Evolutionary conservation across 2,329 filamentous ascomycete species (phyloP).

Genomic region (Arthrinium puccinioides): DNA sequence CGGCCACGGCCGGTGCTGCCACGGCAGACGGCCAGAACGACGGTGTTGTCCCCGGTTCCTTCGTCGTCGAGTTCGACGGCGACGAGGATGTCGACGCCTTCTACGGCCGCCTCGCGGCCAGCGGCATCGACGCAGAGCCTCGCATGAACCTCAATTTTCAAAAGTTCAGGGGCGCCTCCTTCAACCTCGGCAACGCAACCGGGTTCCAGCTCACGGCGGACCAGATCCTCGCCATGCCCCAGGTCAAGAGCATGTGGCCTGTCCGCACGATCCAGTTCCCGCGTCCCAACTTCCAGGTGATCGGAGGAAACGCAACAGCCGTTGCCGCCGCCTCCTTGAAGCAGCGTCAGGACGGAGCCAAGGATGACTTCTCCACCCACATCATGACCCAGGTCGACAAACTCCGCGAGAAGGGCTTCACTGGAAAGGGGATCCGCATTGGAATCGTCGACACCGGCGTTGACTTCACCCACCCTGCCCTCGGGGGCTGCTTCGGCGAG

Average conservation of each 20-base stretch:
- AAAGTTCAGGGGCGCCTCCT: constrained; percentile 15
- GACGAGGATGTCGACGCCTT: constrained; percentile 10
- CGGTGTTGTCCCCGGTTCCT: constrained; percentile 5
- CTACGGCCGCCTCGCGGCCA: constrained; percentile 9
- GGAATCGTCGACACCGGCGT: constrained; percentile 47
- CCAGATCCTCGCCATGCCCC: constrained; percentile 14
- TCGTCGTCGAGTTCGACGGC: constrained; percentile 15
- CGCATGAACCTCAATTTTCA: constrained; percentile 13
- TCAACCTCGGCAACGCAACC: constrained; percentile 7
- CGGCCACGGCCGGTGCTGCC: background rate
- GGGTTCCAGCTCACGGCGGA: constrained; percentile 6
- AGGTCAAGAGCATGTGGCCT: constrained; percentile 23
- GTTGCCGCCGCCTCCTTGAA: background rate
- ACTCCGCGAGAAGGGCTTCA: constrained; percentile 38
- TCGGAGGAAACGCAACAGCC: constrained; percentile 24
- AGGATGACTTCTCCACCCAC: constrained; percentile 21
- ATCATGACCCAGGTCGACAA: constrained; percentile 50
- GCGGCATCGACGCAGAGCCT: constrained; percentile 8
- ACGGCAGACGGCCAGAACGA: background rate
- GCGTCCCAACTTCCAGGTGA: constrained; percentile 5
- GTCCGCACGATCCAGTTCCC: constrained; percentile 14
- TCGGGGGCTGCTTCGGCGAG: constrained; percentile 44
- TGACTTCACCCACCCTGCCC: constrained; percentile 42
- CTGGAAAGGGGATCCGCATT: constrained; percentile 45
- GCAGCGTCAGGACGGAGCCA: constrained; percentile 9